Evolutionary conservation across 2,329 filamentous ascomycete species (phyloP), one percentile per base, ranked within the genome.

Genomic region (Phialemoniopsis sp.): DNA sequence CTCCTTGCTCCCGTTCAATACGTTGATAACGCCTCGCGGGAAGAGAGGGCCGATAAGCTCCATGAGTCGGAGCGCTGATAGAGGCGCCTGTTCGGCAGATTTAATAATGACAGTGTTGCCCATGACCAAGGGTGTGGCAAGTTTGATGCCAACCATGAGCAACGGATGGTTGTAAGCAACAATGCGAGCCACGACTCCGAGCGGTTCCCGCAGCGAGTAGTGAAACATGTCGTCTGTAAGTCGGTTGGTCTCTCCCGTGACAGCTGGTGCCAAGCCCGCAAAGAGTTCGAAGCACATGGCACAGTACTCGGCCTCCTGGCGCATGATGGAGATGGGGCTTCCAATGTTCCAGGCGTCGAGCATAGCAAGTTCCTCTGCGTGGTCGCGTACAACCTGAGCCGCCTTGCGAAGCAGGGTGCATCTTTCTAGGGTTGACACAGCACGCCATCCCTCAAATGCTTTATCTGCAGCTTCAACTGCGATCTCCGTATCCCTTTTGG

Each of bases 91-190:
- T 51, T 78, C 74, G 21, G 73, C 71, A 26, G 73, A 65, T 60
- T 78, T 78, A 32, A 78, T 59, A 35, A 78, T 61, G 37, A 78
- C 61, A 8, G 72, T 73, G 56, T 77, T 77, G 45, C 74, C 74
- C 40, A 70, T 67, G 14, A 73, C 72, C 29, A 78, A 47, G 18
- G 73, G 73, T 29, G 82, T 81, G 30, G 79, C 82, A n/a, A 86
- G 68, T 51, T 85, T 85, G 78, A 80, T 84, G 2, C 75, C 74
- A n/a, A 79, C 80, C 76, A 85, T 85, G 3, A 68, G 66, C 2
- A 85, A 63, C 9, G 81, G 80, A 46, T 80, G 83, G 53, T 85
- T 85, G 79, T 80, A 85, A 16, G 80, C 78, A 39, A 82, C 82
- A 43, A 85, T 84, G 57, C 63, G 59, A 8, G 69, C 80, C 43